Base-by-base conservation (phyloP, 345 rosid species). In the Schrenkiella parvula region DNA sequence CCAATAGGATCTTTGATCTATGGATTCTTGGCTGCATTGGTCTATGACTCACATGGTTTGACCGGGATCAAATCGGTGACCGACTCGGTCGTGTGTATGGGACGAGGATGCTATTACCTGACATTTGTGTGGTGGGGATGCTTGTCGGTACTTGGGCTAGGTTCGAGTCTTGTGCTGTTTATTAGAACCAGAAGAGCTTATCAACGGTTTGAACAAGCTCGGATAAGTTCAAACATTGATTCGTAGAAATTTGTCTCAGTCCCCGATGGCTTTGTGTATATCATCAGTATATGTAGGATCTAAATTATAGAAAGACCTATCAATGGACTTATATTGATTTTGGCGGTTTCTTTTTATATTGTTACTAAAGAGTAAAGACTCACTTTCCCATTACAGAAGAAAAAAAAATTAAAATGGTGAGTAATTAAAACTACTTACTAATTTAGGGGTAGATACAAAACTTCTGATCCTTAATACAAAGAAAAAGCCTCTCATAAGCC, bases 41-140 rank as follows among this genome's bases (percentile, higher is more conserved):
- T 91, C 0, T 95, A 91, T 28, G 99, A 95, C 60, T 71, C 86
- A 0, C 86, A 85, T 74, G 84, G 81, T 18, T 54, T 54, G 2
- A 51, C 61, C 0, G 71, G 66, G 39, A 74, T 68, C 67, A 31
- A 39, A 12, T 32, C 74, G 1, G 35, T 64, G 57, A 54, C 31
- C 1, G 60, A 68, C 31, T 56, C 75, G 0, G 80, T 39, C 6
- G 86, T 88, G 26, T 95, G 99, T 81, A 87, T 91, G 84, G 99
- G 99, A 41, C 82, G 81, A 64, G 64, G 71, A 1, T 95, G 99
- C 74, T 95, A 91, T 74, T 82, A 86, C 83, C 67, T 84, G 7
- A 89, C 99, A 5, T 95, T 95, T 75, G 78, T 89, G 55, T 76
- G 84, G 92, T 95, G 99, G 96, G 96, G 97, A 3, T 85, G 90